These are phyloP conservation scores for Cymbopogon flexuosus DNA, from an alignment of 202 grass and related monocot species.

Conservation along the genomic window DNA sequence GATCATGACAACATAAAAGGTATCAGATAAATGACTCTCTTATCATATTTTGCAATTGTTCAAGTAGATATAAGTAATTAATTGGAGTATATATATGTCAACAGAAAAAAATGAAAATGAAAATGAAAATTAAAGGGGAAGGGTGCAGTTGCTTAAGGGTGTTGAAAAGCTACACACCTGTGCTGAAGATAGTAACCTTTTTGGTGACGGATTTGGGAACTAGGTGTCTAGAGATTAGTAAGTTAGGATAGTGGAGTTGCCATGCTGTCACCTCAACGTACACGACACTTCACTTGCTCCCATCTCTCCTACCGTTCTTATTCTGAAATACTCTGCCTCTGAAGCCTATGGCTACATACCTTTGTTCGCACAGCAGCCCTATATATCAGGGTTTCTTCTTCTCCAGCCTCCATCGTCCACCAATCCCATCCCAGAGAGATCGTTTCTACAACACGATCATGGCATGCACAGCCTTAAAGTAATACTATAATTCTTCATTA, in stretches of 20 bases:
- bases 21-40: conserved; percentile 4
- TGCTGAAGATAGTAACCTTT: conserved; percentile 31
- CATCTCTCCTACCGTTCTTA: background rate
- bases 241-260: conserved; percentile 23
- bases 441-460: conserved; percentile 30
- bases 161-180: conserved; percentile 31
- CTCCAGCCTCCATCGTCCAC: background rate
- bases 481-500: conserved; percentile 8
- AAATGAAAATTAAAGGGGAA: background rate
- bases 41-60: background rate
- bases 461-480: conserved; percentile 2
- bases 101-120: background rate
- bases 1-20: conserved; percentile 31
- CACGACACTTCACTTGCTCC: conserved; percentile 37
- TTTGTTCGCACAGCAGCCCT: conserved; percentile 10
- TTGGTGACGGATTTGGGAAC: conserved; percentile 14
- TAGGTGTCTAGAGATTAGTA: background rate
- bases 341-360: conserved; percentile 14
- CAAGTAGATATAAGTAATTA: background rate
- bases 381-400: background rate
- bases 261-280: conserved; percentile 50
- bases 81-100: background rate
- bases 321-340: background rate
- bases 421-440: background rate
- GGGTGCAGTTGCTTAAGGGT: conserved; percentile 3